These are phyloP conservation scores for Triticum urartu DNA, from an alignment of 176 grass and related monocot species.

Conservation along the genomic window DNA sequence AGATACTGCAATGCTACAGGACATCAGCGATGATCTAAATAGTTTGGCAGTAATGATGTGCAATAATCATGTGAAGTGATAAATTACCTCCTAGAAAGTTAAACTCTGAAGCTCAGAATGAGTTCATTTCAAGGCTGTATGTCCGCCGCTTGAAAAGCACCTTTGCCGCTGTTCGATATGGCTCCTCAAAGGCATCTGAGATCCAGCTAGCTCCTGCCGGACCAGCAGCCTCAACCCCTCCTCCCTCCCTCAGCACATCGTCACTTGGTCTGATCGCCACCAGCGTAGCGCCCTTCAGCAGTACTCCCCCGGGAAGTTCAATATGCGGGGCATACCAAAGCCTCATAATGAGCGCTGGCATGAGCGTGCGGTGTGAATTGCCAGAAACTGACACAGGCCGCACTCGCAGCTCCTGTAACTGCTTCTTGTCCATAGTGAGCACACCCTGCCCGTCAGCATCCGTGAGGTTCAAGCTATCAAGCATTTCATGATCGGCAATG, in stretches of 20 bases:
- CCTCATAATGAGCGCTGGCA: slow-evolving; percentile 75
- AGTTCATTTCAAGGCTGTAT: slow-evolving; percentile 91
- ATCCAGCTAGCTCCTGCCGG: slow-evolving; percentile 53
- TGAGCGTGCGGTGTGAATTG: slow-evolving; percentile 65
- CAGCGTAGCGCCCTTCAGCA: slow-evolving; percentile 77
- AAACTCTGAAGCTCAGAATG: slow-evolving; percentile 56
- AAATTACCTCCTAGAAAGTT: slow-evolving; percentile 36
- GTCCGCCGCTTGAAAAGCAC: slow-evolving; percentile 67
- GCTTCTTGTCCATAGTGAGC: slow-evolving; percentile 72
- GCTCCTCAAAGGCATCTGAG: slow-evolving; percentile 83
- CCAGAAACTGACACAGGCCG: slow-evolving; percentile 55
- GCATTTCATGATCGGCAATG: slow-evolving; percentile 52
- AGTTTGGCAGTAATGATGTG: neutral
- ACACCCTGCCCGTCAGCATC: slow-evolving; percentile 78
- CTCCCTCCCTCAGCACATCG: slow-evolving; percentile 36
- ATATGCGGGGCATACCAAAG: slow-evolving; percentile 63
- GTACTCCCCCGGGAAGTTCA: slow-evolving; percentile 56
- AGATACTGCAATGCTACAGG: neutral
- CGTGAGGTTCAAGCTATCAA: slow-evolving; percentile 68
- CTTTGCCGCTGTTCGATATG: slow-evolving; percentile 51
- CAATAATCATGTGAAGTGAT: slow-evolving; percentile 9
- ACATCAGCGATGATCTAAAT: neutral
- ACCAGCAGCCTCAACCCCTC: slow-evolving; percentile 21
- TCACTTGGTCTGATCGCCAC: slow-evolving; percentile 77
- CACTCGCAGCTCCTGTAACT: slow-evolving; percentile 65